Base-by-base conservation (phyloP, 2,329 filamentous ascomycete genomes). In the Trichoderma oligosporum region DNA sequence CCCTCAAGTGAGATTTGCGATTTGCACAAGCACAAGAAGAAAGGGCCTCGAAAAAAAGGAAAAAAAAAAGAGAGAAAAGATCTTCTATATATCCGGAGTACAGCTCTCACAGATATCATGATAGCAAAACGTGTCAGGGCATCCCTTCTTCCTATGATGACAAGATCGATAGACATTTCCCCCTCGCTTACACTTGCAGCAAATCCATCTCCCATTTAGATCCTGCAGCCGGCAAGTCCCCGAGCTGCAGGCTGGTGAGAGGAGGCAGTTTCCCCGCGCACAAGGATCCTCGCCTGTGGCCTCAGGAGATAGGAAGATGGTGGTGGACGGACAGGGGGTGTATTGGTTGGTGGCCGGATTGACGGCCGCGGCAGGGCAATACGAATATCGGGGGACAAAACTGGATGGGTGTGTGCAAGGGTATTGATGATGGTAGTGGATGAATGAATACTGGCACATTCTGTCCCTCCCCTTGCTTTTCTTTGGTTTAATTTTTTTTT, bases 391-490 rank as follows among this genome's bases (percentile, higher is more conserved):
- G 35, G 73, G 64, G 9, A 67, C 66, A 58, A 74, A 74, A 55
- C 74, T 72, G 51, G 78, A 67, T 25, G 70, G 68, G 7, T 72
- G 72, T 14, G 61, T 61, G 62, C 77, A 80, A 5, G 77, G 74
- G 22, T 70, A 65, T 27, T 74, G 62, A 61, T 80, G 79, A 64
- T 82, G 79, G 65, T 79, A 74, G 63, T 82, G 78, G 39, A 79
- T 70, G 63, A 77, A 77, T 61, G 77, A 76, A 67, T 75, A 76
- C 59, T 71, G 74, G 62, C 79, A 82, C 80, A 82, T 82, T 38
- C 42, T 53, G 33, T 18, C 31, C 24, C 35, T 31, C 27, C 27
- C 27, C 11, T 11, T 11, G 6, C 16, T 33, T 4, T 39, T 49
- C 16, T 16, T 44, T 7, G n/a, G n/a, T n/a, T 25, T 24, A 4